Evolutionary conservation across 1,139 yeast species (phyloP), one percentile per base, ranked within the genome.

Genomic region (Taphrina deformans): DNA sequence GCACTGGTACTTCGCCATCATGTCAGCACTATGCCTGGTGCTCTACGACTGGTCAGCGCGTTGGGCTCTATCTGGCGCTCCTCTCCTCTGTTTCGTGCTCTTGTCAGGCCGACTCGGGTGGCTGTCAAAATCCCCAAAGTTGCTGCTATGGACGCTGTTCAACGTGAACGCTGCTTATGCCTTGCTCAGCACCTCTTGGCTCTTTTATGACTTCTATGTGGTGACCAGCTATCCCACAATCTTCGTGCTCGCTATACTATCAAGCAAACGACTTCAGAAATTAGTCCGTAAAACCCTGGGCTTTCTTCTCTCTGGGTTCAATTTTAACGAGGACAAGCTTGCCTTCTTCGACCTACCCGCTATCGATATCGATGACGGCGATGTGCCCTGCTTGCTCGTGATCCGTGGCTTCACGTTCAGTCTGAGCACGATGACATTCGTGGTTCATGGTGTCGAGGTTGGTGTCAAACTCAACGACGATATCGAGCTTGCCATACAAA

Each of bases 381-480:
- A 59, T 27, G 56, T 59, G 31, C 63, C 63, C 14, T 48, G 55
- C 23, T 26, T 59, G 50, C 63, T 59, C 21, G 56, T 50, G 21
- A 38, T 59, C 40, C 44, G 56, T 7, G 63, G 63, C 27, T 23
- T 48, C 44, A 59, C 63, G 2, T 59, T 59, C 26, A 38, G 27
- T 31, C 9, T 59, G 40, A 38, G 50, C 21, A 59, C 63, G 3
- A 38, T 48, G 50, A 59, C 63, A 3, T n/a, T 59, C 24, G 55
- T 38, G 29, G 63, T 59, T 3, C 55, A 48, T 29, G 63, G 63
- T 16, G 50, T 59, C 18, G 63, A 59, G 46, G 63, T 59, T 16
- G 63, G 63, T 2, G 63, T 59, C 41, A 41, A 59, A 27, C 21
- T 59, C 41, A 59, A 59, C 24, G 63, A 59, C n/a, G 63, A 50